Base-by-base conservation (phyloP, 2,329 filamentous ascomycete genomes). In the Madurella mycetomatis region DNA sequence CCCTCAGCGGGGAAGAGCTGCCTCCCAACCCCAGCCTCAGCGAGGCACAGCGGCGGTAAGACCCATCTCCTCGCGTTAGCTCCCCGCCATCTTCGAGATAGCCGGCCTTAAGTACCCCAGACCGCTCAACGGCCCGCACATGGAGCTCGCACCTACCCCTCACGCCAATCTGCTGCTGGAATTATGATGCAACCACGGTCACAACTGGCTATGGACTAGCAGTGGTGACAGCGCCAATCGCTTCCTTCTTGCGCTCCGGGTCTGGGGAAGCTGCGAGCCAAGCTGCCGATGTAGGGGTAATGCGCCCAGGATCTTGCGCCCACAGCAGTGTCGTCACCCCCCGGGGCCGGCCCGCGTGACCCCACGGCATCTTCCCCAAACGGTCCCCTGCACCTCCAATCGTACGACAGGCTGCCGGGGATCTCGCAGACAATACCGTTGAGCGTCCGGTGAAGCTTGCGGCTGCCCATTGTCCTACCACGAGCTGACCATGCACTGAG, bases 1-100 rank as follows among this genome's bases (percentile, higher is more conserved):
- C 56, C 62, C 63, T 61, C 64, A 62, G 62, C 64, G 61, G 59
- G 64, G 59, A 54, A 61, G 54, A 25, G 25, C 25, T 25, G 25
- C 25, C 51, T 12, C 34, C 4, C 34, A 37, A 11, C 34, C 53
- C 25, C 52, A 44, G 44, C 42, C 43, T 30, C 52, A 47, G 32
- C 51, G 44, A 45, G 51, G 40, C 32, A 48, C 58, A 51, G 31
- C 50, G 40, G 18, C 54, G 48, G 60, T 60, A 58, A 56, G 58
- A 54, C 19, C n/a, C 31, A 49, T 25, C 12, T 39, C 31, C 18
- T 41, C 19, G 12, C 9, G 25, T n/a, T 30, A 44, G 17, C 45
- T 44, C 32, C 37, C 25, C 32, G 15, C 34, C 48, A 42, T 40
- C 19, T 16, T 30, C 39, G 39, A 37, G 34, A 37, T 15, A 37